Evolutionary conservation across 495 filamentous ascomycete genomes (phyloP).

Genomic region (Podospora pseudoanserina): DNA sequence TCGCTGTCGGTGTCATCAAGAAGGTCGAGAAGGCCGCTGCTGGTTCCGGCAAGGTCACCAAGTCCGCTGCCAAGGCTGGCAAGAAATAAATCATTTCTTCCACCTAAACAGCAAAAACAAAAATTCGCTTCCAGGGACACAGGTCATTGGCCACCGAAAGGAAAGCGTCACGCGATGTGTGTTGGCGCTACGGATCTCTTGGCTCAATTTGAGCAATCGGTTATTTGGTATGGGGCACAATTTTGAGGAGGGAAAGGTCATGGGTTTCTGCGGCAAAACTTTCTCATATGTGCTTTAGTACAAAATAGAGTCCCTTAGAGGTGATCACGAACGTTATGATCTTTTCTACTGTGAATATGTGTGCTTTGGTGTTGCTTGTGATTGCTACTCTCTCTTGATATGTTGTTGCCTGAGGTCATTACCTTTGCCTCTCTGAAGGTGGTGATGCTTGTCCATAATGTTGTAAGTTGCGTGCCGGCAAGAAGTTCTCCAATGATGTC

Average conservation of each 20-base stretch:
- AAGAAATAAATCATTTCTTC: slow-evolving; percentile 48
- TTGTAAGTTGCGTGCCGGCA: neutral
- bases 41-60: slow-evolving; percentile 53
- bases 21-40: slow-evolving; percentile 48
- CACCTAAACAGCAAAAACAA: slow-evolving; percentile 16
- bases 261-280: slow-evolving; percentile 45
- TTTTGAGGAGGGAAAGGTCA: slow-evolving; percentile 40
- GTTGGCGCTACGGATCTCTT: slow-evolving; percentile 34
- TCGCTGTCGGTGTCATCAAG: slow-evolving; percentile 95
- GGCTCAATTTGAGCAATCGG: slow-evolving; percentile 43
- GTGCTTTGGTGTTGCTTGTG: neutral
- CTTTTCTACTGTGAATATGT: slow-evolving; percentile 16
- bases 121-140: slow-evolving; percentile 19
- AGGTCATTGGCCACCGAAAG: slow-evolving; percentile 17
- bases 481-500: neutral
- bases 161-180: slow-evolving; percentile 18
- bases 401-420: neutral
- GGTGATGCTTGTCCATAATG: neutral
- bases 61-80: slow-evolving; percentile 71
- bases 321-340: slow-evolving; percentile 34
- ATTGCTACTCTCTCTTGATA: neutral
- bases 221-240: slow-evolving; percentile 45
- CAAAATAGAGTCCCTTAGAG: slow-evolving; percentile 51
- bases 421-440: neutral
- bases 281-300: slow-evolving; percentile 48